phyloP scores from a whole-genome alignment of 1,139 yeast genomes.

The Taphrina betulina region DNA sequence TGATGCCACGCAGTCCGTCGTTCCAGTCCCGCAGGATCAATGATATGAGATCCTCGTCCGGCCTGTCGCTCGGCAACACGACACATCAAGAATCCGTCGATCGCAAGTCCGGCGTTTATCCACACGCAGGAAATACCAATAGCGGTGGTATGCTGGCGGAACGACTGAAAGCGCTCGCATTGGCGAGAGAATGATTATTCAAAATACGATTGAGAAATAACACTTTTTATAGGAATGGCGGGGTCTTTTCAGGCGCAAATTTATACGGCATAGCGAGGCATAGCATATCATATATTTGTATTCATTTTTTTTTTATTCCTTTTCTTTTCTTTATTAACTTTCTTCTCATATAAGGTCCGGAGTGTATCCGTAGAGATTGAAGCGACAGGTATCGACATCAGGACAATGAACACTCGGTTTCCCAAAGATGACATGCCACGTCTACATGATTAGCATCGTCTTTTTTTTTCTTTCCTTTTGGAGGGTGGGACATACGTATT shows the following conservation, averaged over 20 bases:
- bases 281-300: too few relatives aligned
- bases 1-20: not conserved
- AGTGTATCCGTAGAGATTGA: conserved; percentile 11
- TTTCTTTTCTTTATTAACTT: too few relatives aligned
- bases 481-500: too few relatives aligned
- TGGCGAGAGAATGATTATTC: too few relatives aligned
- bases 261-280: too few relatives aligned
- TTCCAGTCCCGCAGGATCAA: conserved; percentile 13
- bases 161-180: conserved; percentile 11
- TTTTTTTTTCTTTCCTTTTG: too few relatives aligned
- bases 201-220: too few relatives aligned
- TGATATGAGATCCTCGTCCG: not conserved
- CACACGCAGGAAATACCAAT: not conserved
- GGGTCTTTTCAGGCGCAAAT: too few relatives aligned
- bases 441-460: too few relatives aligned
- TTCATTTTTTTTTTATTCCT: too few relatives aligned
- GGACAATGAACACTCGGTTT: conserved; percentile 4
- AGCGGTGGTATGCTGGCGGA: conserved; percentile 10
- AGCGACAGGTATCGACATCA: conserved; percentile 17
- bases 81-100: not conserved
- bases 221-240: too few relatives aligned
- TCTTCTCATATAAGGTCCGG: conserved; percentile 7
- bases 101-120: not conserved
- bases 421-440: conserved; percentile 30
- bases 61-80: not conserved